Percentiles rank a stretch among this genome's conserved stretches.
Conservation (phyloP, 495 filamentous ascomycete genomes). For the Neurospora sp. region DNA sequence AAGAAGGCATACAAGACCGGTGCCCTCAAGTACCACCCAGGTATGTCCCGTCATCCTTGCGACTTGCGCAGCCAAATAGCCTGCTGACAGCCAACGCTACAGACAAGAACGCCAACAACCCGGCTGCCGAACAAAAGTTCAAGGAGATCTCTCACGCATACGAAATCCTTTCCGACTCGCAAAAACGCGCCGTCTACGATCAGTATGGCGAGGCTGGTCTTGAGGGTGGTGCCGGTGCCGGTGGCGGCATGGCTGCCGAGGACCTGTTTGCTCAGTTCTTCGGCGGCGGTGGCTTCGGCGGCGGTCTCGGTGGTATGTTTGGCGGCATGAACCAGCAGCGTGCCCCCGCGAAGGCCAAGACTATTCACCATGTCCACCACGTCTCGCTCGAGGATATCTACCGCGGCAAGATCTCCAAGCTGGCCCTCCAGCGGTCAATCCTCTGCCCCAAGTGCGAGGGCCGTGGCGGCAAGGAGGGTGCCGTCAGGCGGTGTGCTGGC, state of each 20-base stretch:
- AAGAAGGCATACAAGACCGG: conserved; percentile 88
- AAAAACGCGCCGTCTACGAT: conserved; percentile 89
- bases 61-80: neutral
- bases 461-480: conserved; percentile 93
- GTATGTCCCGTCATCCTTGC: conserved; percentile 37
- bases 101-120: conserved; percentile 97
- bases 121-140: conserved; percentile 92
- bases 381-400: conserved; percentile 98
- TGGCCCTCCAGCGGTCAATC: conserved; percentile 93
- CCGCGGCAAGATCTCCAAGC: conserved; percentile 92
- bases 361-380: conserved; percentile 96
- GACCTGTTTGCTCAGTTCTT: conserved; percentile 98
- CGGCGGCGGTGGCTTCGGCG: conserved; percentile 68
- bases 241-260: conserved; percentile 87
- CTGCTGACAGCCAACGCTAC: conserved; percentile 10
- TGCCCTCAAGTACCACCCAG: conserved; percentile 84
- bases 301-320: conserved; percentile 72
- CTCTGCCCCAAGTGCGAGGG: conserved; percentile 94
- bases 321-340: conserved; percentile 63
- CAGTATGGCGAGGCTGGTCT: conserved; percentile 96
- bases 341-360: conserved; percentile 87
- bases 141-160: conserved; percentile 95
- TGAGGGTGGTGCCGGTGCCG: conserved; percentile 70
- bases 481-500: conserved; percentile 79
- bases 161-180: conserved; percentile 80